Percentiles rank a stretch among this genome's conserved stretches.
Conservation (phyloP, 2,329 filamentous ascomycete species). For the Nectriaceae sp. region DNA sequence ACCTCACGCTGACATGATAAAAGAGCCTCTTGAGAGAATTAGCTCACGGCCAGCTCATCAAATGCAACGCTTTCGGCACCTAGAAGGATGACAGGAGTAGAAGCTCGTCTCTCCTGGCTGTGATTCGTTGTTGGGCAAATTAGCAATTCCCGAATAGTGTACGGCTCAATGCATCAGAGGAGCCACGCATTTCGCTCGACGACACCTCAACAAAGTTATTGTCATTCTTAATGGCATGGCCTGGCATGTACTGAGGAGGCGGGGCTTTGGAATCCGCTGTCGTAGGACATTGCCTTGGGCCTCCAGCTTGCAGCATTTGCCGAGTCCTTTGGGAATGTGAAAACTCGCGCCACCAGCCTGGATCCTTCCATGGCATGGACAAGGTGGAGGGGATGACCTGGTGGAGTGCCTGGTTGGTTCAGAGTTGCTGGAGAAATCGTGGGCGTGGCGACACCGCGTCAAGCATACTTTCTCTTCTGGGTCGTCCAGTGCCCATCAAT, state of each 20-base stretch:
- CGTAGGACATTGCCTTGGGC: background rate
- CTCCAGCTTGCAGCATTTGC: background rate
- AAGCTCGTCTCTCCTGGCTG: background rate
- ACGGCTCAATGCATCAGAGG: conserved; percentile 3
- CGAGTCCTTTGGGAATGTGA: background rate
- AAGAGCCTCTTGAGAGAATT: background rate
- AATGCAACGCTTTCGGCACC: background rate
- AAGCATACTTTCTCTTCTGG: background rate
- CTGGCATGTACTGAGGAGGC: background rate
- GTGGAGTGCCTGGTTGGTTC: no score
- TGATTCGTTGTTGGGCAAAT: conserved; percentile 21
- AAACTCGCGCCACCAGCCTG: background rate
- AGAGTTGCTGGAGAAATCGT: no score
- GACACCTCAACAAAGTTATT: no score
- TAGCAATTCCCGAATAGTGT: conserved; percentile 6
- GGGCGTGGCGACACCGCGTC: background rate
- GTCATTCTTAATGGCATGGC: background rate
- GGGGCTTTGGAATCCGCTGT: background rate
- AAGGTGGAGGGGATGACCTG: no score
- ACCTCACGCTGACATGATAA: background rate
- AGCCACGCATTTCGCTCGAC: conserved; percentile 14
- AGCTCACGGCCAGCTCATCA: no score
- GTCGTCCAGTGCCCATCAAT: no score
- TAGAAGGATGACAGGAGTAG: background rate
- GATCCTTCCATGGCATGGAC: background rate